Evolutionary conservation across 2,329 filamentous ascomycete genomes (phyloP).

Genomic region (Hypoxylon sp.): DNA sequence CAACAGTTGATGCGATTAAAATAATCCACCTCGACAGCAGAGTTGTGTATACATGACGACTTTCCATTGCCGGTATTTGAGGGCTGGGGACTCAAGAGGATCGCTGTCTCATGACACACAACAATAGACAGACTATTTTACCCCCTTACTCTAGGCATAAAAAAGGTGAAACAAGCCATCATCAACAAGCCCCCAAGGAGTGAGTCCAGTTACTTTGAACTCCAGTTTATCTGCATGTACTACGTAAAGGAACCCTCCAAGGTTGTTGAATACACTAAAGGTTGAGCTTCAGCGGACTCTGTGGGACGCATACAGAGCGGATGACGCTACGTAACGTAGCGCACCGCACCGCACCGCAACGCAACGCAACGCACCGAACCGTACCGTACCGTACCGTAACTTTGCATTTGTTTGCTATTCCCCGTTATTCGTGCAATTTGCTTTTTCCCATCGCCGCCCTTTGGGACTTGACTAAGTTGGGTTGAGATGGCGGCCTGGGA

Average conservation of each 20-base stretch:
- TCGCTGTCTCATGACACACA: slow-evolving; percentile 14
- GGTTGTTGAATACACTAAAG: slow-evolving; percentile 34
- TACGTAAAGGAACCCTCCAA: slow-evolving; percentile 11
- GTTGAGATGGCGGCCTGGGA: slow-evolving; percentile 15
- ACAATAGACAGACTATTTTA: not conserved
- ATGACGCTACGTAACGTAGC: slow-evolving; percentile 51
- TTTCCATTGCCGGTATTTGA: not conserved
- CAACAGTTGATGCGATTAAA: slow-evolving; percentile 15
- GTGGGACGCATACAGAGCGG: slow-evolving; percentile 40
- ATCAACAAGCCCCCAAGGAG: slow-evolving; percentile 3
- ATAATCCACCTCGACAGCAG: slow-evolving; percentile 12
- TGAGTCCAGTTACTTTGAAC: slow-evolving; percentile 17
- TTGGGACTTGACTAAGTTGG: slow-evolving; percentile 16
- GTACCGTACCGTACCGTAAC: slow-evolving; percentile 50
- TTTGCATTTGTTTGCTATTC: slow-evolving; percentile 33
- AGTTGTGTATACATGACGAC: slow-evolving; percentile 18
- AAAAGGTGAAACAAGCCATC: slow-evolving; percentile 20
- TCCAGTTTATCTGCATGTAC: slow-evolving; percentile 25
- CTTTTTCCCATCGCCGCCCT: slow-evolving; percentile 2
- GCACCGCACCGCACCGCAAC: slow-evolving; percentile 48
- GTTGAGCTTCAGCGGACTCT: slow-evolving; percentile 31
- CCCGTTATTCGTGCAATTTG: slow-evolving; percentile 33
- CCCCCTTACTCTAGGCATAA: slow-evolving; percentile 19
- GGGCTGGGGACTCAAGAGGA: slow-evolving; percentile 6
- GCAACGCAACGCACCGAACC: slow-evolving; percentile 46